Evolutionary conservation across 169 alveolate genomes (phyloP), one percentile per base, ranked within the genome.

Genomic region (Perkinsus marinus): DNA sequence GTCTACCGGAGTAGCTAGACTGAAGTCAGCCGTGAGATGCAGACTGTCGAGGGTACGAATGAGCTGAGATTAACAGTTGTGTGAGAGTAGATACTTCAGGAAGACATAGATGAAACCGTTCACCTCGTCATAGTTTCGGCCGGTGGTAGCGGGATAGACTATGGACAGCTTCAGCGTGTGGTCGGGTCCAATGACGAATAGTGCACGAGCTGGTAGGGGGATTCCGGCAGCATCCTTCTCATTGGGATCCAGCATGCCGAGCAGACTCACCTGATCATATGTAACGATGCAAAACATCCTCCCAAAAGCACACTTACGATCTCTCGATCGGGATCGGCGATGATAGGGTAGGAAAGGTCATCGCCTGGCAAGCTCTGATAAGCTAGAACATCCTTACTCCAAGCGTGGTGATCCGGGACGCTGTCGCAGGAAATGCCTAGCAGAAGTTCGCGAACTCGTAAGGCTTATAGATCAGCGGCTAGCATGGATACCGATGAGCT

Each of bases 91-190:
- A n/a, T n/a, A n/a, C n/a, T n/a, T 43, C 17, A 43, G 26, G 68
- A 43, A 43, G 68, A 10, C 68, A 43, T 43, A 9, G 68, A 10
- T 57, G 79, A 26, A 57, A 57, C 37, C 79, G 22, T 30, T 57
- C 91, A 95, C 91, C 57, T 95, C 97, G n/a, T 90, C 91, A 89
- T 94, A 94, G 93, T 93, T 94, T 47, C 97, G 39, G n/a, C 97
- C 97, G 0, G 95, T 94, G 37, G 96, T 94, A 3, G 97, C 97
- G 7, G 97, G 97, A 93, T 95, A 95, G 16, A 94, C 89, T n/a
- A 94, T 39, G n/a, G 94, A 90, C 22, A 94, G 94, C 90, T 93
- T 95, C 10, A 96, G 91, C 89, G 39, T 92, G 91, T 91, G 92
- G 46, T 94, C 94, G 7, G 96, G 95, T 41, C 95, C 95, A 68